These are phyloP conservation scores for Diplocarpon mali DNA, from an alignment of 2,329 filamentous ascomycete species.

Conservation along the genomic window DNA sequence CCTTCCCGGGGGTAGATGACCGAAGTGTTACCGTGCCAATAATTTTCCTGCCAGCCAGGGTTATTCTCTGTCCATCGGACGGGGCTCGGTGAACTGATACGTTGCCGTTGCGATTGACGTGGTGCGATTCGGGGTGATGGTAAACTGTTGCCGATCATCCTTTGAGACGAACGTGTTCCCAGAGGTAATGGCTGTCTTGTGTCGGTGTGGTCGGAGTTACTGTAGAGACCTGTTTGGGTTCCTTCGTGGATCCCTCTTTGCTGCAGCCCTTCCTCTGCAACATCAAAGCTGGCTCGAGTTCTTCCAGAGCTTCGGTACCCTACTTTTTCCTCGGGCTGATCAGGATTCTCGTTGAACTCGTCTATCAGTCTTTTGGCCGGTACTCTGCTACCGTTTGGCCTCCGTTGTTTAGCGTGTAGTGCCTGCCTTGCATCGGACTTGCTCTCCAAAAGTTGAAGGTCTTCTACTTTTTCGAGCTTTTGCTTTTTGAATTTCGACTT, in stretches of 20 bases:
- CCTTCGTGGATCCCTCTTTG: no score
- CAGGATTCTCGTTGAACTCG: not conserved
- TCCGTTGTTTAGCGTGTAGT: no score
- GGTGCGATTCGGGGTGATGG: not conserved
- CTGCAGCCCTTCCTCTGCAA: no score
- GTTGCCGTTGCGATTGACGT: not conserved
- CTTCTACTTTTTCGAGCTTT: not conserved
- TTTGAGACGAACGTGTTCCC: constrained; percentile 10
- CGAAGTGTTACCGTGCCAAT: constrained; percentile 39
- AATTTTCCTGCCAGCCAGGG: constrained; percentile 34
- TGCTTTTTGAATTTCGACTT: not conserved
- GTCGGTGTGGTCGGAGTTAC: not conserved
- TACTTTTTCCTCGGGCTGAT: no score
- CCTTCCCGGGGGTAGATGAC: constrained; percentile 50
- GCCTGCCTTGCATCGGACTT: not conserved
- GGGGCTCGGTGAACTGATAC: constrained; percentile 7
- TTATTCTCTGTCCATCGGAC: constrained; percentile 41
- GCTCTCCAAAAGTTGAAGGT: constrained; percentile 1
- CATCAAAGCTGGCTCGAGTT: no score
- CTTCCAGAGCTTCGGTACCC: no score
- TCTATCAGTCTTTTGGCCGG: not conserved
- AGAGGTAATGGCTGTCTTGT: not conserved
- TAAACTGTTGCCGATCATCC: not conserved
- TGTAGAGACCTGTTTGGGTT: no score
- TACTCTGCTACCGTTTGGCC: no score